phyloP scores from a whole-genome alignment of 257 asterid species.

The Ballota nigra region DNA sequence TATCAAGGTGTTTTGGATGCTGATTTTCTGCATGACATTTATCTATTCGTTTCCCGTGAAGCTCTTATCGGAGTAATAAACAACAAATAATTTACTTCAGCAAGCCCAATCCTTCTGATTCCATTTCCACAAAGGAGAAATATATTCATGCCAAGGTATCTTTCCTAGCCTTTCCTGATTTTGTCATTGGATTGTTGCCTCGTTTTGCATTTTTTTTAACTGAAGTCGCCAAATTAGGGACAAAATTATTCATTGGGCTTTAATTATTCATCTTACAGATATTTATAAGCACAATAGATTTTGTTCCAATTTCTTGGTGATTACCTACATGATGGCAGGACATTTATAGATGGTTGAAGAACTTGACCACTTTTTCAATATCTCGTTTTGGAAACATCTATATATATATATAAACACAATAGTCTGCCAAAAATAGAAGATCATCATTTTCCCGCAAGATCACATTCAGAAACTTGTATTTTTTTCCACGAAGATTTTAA shows the following conservation, averaged over 20 bases:
- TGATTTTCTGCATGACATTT: constrained; percentile 18
- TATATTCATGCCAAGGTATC: constrained; percentile 92
- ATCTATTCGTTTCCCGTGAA: constrained; percentile 39
- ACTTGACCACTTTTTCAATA: neutral
- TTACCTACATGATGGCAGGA: neutral
- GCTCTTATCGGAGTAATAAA: constrained; percentile 65
- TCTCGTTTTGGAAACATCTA: neutral
- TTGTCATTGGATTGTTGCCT: neutral
- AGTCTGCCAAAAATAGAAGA: no score
- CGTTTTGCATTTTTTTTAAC: neutral
- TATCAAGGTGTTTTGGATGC: constrained; percentile 12
- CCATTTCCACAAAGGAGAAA: constrained; percentile 86
- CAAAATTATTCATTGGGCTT: neutral
- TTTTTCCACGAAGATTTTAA: no score
- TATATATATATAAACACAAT: no score
- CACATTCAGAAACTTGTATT: no score
- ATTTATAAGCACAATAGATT: neutral
- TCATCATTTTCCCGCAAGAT: no score
- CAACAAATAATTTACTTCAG: constrained; percentile 55
- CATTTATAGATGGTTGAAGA: neutral
- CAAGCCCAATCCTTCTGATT: constrained; percentile 80
- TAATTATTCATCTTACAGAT: neutral
- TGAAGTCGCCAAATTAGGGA: neutral
- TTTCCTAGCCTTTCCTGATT: constrained; percentile 8
- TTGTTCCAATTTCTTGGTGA: constrained; percentile 4